These are phyloP conservation scores for Ophiocordyceps sinensis DNA, from an alignment of 2,329 filamentous ascomycete genomes.

Conservation along the genomic window DNA sequence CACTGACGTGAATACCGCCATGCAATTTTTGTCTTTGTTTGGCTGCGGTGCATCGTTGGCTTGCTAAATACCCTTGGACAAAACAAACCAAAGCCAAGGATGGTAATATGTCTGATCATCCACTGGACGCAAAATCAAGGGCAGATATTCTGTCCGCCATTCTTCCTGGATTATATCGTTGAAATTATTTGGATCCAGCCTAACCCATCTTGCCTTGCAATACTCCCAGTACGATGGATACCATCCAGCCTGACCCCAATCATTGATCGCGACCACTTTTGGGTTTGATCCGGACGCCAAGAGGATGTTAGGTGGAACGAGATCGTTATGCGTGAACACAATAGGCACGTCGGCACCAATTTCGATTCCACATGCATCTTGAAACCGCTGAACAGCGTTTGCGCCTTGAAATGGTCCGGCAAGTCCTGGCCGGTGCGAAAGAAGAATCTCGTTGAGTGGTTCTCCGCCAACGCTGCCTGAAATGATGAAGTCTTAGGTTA, in stretches of 20 bases:
- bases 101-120: conserved; percentile 16
- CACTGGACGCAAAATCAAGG: conserved; percentile 14
- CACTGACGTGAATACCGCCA: too few relatives aligned
- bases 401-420: conserved; percentile 14
- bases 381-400: conserved; percentile 16
- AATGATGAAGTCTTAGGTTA: background rate
- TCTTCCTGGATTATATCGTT: conserved; percentile 11
- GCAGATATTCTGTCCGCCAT: conserved; percentile 16
- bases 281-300: conserved; percentile 6
- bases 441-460: conserved; percentile 17
- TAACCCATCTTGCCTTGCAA: conserved; percentile 13
- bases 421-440: conserved; percentile 7
- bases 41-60: too few relatives aligned
- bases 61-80: conserved; percentile 3
- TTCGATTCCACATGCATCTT: conserved; percentile 14
- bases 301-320: conserved; percentile 12
- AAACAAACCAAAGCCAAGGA: conserved; percentile 16
- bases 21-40: too few relatives aligned
- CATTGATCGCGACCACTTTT: conserved; percentile 10
- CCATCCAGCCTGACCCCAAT: conserved; percentile 17
- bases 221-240: conserved; percentile 20
- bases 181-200: conserved; percentile 8
- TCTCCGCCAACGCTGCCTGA: conserved; percentile 14
- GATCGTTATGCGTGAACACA: conserved; percentile 12
- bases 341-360: conserved; percentile 10